Evolutionary conservation across 306 rosid species (phyloP).

Genomic region (Prunus armeniaca): DNA sequence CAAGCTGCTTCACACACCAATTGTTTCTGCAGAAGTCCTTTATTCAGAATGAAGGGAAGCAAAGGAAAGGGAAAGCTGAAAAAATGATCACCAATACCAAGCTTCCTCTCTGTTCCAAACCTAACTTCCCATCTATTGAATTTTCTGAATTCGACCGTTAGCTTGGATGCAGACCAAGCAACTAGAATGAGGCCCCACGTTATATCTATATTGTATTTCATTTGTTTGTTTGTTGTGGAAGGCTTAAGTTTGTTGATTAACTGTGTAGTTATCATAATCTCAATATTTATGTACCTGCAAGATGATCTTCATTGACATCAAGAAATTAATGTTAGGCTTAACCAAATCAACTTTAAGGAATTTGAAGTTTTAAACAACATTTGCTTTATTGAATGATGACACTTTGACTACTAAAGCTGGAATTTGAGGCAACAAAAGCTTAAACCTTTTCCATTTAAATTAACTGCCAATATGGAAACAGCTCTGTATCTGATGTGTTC

Average conservation of each 20-base stretch:
- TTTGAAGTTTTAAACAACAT: conserved; percentile 9
- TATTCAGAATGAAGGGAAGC: conserved; percentile 29
- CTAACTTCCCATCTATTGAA: conserved; percentile 37
- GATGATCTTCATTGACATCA: not conserved
- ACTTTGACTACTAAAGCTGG: conserved; percentile 18
- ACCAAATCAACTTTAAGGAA: not conserved
- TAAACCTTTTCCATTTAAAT: not conserved
- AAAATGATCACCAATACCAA: conserved; percentile 10
- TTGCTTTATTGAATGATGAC: conserved; percentile 5
- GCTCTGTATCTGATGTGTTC: conserved; percentile 8
- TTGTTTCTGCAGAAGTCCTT: conserved; percentile 20
- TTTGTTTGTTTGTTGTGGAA: conserved; percentile 16
- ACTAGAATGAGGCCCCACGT: conserved; percentile 29
- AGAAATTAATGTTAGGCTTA: not conserved
- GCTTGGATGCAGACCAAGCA: conserved; percentile 43
- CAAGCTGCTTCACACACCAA: conserved; percentile 29
- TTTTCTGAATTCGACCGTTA: conserved; percentile 38
- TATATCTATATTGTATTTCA: not conserved
- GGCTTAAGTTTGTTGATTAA: conserved; percentile 9
- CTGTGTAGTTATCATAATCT: conserved; percentile 9
- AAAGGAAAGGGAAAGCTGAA: conserved; percentile 1
- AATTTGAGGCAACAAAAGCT: not conserved
- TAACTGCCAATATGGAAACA: not conserved
- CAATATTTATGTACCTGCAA: conserved; percentile 1
- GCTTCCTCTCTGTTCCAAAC: conserved; percentile 31